phyloP scores from a whole-genome alignment of 176 grass and related monocot genomes.

The Tillandsia leiboldiana region DNA sequence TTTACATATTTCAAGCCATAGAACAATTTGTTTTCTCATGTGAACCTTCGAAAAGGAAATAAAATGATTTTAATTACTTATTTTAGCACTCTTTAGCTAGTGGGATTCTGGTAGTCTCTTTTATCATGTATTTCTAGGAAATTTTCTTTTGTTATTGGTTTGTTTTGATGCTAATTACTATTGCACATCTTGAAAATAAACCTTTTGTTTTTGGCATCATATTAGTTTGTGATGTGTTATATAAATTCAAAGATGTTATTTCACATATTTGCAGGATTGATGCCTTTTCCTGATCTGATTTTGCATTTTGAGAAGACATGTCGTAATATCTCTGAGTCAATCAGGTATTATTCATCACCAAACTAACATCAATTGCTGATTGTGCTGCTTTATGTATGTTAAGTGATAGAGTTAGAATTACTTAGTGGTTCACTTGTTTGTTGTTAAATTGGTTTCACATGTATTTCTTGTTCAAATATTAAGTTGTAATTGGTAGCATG shows the following conservation, averaged over 20 bases:
- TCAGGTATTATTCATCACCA: constrained; percentile 47
- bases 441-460: background rate
- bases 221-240: background rate
- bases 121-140: too few relatives aligned
- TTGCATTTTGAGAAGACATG: constrained; percentile 85
- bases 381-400: background rate
- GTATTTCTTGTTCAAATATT: background rate
- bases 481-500: background rate
- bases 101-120: too few relatives aligned
- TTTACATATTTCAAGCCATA: too few relatives aligned
- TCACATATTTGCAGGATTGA: constrained; percentile 41
- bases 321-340: constrained; percentile 54
- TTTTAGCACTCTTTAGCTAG: too few relatives aligned
- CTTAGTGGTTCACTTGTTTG: background rate
- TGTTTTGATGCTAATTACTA: background rate
- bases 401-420: background rate
- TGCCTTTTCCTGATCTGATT: constrained; percentile 71
- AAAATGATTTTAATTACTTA: too few relatives aligned
- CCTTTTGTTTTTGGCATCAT: background rate
- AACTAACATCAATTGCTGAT: background rate
- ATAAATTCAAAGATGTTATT: background rate
- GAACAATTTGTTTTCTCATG: too few relatives aligned
- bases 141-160: background rate
- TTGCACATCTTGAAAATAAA: too few relatives aligned
- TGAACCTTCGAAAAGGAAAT: too few relatives aligned